Evolutionary conservation across 495 filamentous ascomycete genomes (phyloP).

Genomic region (Barbatosphaeria neglecta): DNA sequence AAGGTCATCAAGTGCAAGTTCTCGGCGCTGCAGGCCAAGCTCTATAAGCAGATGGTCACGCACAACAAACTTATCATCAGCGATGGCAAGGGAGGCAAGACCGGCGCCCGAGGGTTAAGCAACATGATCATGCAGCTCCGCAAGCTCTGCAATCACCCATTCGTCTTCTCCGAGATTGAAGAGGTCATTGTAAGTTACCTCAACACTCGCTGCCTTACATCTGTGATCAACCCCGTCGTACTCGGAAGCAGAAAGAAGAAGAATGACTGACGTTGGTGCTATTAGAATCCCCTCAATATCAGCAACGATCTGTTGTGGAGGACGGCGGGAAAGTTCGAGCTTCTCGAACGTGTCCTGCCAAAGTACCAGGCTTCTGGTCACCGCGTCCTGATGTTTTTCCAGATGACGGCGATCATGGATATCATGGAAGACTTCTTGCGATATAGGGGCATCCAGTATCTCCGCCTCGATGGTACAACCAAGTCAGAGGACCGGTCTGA

Average conservation of each 20-base stretch:
- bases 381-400: slow-evolving; percentile 98
- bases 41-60: slow-evolving; percentile 93
- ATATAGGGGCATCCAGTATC: slow-evolving; percentile 65
- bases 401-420: slow-evolving; percentile 99
- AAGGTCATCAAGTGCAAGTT: slow-evolving; percentile 98
- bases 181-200: slow-evolving; percentile 54
- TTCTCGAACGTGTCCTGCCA: slow-evolving; percentile 82
- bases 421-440: slow-evolving; percentile 99
- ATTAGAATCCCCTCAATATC: slow-evolving; percentile 65
- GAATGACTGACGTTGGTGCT: no score
- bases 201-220: background rate
- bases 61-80: slow-evolving; percentile 89
- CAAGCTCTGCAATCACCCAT: slow-evolving; percentile 98
- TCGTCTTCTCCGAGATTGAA: slow-evolving; percentile 95
- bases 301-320: slow-evolving; percentile 94
- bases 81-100: slow-evolving; percentile 92
- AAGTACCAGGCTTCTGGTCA: slow-evolving; percentile 85
- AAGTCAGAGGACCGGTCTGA: slow-evolving; percentile 96
- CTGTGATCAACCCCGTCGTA: background rate
- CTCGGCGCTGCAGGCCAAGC: slow-evolving; percentile 80
- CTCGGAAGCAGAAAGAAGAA: no score
- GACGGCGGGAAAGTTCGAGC: slow-evolving; percentile 93
- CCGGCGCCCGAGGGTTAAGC: slow-evolving; percentile 86
- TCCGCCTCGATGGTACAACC: slow-evolving; percentile 90
- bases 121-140: slow-evolving; percentile 99